Conservation (phyloP, 768 basidiomycete genomes). For the Podaxis pistillaris region DNA sequence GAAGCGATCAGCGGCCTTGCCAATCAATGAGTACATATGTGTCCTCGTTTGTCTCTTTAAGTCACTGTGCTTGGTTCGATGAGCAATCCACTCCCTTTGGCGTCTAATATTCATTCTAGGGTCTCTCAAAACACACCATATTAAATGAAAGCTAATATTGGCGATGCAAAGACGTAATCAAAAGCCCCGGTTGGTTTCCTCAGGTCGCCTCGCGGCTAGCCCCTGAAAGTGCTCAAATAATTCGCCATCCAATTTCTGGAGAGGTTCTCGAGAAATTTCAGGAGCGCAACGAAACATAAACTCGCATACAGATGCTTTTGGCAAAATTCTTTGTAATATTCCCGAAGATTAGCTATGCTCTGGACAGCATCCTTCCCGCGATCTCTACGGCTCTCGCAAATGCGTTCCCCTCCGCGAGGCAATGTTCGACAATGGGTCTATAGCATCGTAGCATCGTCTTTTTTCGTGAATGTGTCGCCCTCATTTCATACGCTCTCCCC, state of each 20-base stretch:
- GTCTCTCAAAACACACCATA: background rate
- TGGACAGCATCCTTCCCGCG: background rate
- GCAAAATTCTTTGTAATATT: background rate
- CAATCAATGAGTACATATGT: background rate
- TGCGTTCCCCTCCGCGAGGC: background rate
- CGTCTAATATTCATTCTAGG: background rate
- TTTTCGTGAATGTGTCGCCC: background rate
- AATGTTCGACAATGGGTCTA: background rate
- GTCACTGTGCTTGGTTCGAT: background rate
- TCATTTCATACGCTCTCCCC: background rate
- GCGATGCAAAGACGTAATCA: background rate
- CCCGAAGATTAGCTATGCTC: background rate
- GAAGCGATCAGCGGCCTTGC: background rate
- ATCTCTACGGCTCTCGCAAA: background rate
- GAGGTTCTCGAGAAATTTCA: background rate
- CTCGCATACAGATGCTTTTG: background rate
- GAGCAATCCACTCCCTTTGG: background rate
- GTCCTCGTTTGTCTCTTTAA: background rate
- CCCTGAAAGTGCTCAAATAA: background rate
- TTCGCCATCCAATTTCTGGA: background rate
- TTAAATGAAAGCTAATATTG: background rate
- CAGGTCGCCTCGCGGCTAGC: background rate
- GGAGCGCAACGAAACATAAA: background rate
- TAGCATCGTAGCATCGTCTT: background rate
- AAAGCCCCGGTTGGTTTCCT: background rate